A percentile compares a stretch with the other conserved stretches of the same genome.
phyloP scores from a whole-genome alignment of 2,329 filamentous ascomycete species.

The Ilyonectria robusta region DNA sequence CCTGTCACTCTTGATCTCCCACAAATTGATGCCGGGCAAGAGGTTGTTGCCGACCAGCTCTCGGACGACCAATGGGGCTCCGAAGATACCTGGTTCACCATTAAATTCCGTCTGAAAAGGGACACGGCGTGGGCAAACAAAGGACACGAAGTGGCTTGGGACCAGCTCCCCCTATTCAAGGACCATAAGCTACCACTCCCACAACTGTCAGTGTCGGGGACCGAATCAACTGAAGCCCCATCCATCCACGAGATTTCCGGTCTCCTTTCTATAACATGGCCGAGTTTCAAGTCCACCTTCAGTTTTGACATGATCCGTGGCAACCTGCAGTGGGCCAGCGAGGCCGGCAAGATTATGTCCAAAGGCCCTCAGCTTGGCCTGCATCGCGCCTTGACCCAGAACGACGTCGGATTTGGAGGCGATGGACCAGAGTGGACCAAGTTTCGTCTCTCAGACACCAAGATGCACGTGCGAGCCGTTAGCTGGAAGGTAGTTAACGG shows the following conservation, averaged over 20 bases:
- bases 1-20: fast-evolving
- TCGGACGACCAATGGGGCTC: too few relatives aligned
- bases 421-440: not conserved
- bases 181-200: not conserved
- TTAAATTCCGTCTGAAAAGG: conserved; percentile 24
- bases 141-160: conserved; percentile 27
- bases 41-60: not conserved
- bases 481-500: not conserved
- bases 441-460: not conserved
- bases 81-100: conserved; percentile 25
- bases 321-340: not conserved
- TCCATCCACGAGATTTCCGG: too few relatives aligned
- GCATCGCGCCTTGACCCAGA: conserved; percentile 4
- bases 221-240: too few relatives aligned
- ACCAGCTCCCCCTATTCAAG: conserved; percentile 5
- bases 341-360: not conserved
- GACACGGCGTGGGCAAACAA: not conserved
- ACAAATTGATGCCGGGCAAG: conserved; percentile 1
- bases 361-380: conserved; percentile 3
- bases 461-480: not conserved
- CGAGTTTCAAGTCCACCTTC: too few relatives aligned
- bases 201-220: too few relatives aligned
- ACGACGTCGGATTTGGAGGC: not conserved
- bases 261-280: too few relatives aligned
- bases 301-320: conserved; percentile 9